These are phyloP conservation scores for Wallemia hederae DNA, from an alignment of 1,284 basidiomycete species.

Conservation along the genomic window DNA sequence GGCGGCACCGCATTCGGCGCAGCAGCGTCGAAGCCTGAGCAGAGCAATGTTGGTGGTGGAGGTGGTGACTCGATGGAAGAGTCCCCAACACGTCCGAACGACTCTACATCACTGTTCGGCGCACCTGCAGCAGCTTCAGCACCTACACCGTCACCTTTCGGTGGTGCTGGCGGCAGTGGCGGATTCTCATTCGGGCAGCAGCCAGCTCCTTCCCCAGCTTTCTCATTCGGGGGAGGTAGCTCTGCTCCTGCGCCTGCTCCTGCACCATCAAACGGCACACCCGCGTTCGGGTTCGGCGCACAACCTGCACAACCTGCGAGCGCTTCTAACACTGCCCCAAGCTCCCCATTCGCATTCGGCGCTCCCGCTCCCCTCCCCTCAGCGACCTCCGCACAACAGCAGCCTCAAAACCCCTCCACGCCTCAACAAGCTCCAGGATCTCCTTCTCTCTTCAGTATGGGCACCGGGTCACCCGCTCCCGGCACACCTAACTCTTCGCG, in stretches of 20 bases:
- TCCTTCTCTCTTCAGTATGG: neutral
- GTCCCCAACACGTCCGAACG: neutral
- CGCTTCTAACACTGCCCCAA: neutral
- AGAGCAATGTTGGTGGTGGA: neutral
- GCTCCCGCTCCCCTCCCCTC: neutral
- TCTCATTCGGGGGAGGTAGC: neutral
- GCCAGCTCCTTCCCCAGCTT: neutral
- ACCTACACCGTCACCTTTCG: neutral
- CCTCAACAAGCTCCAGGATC: neutral
- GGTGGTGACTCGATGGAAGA: neutral
- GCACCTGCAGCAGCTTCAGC: neutral
- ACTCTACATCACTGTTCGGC: neutral
- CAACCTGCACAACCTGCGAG: neutral
- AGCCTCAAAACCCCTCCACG: neutral
- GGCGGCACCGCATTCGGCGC: neutral
- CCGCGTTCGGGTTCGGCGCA: neutral
- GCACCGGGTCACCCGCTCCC: neutral
- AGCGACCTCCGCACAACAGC: too few species aligned
- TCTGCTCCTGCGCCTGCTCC: neutral
- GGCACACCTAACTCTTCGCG: neutral
- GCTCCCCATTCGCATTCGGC: neutral
- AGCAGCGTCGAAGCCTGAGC: neutral
- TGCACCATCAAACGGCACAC: neutral
- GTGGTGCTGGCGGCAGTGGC: neutral
- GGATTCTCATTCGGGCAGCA: neutral